Base-by-base conservation (phyloP, 495 filamentous ascomycete species). In the Echria macrotheca region DNA sequence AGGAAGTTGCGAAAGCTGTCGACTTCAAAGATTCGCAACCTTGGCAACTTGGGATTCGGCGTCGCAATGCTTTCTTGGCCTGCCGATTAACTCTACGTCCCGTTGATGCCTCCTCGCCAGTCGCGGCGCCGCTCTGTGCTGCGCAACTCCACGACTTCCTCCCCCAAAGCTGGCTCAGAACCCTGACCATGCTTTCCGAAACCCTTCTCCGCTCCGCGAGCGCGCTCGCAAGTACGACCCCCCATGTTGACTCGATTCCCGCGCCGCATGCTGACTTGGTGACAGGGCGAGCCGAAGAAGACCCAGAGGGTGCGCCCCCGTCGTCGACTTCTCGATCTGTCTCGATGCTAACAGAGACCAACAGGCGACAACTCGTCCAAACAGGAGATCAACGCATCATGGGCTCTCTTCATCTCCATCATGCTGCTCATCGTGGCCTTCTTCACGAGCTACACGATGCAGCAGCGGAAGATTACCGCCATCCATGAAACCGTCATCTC, bases 401-500 rank as follows among this genome's bases (percentile, higher is more conserved):
- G 90, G 88, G 90, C 91, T 18, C 80, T 98, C 44, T 95, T 96
- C 66, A 97, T 98, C 60, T 80, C 95, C 56, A 91, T 98, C 49
- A 78, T 86, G 74, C 77, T 98, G 36, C 79, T 98, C 58, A 94
- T 96, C 59, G 76, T 87, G 47, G 93, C 93, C 36, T 84, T 98
- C 51, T 96, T 96, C 70, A 93, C 89, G 23, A 96, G 90, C 78
- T 98, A 98, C 69, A 83, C 91, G 54, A 78, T 97, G 33, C 91
- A 97, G 68, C 83, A 91, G 68, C 85, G 83, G 71, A 94, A 90
- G 68, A 90, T 98, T 50, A 91, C 96, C 63, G 93, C 93, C 39
- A 86, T 98, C 19, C 93, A 98, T 67, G 93, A 98, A 69, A 98
- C 93, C 9, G 94, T 97, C 46, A 78, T 98, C 26, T 96, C 91